phyloP scores from a whole-genome alignment of 192 early-diverging fungal genomes.

The Coemansia sp. region DNA sequence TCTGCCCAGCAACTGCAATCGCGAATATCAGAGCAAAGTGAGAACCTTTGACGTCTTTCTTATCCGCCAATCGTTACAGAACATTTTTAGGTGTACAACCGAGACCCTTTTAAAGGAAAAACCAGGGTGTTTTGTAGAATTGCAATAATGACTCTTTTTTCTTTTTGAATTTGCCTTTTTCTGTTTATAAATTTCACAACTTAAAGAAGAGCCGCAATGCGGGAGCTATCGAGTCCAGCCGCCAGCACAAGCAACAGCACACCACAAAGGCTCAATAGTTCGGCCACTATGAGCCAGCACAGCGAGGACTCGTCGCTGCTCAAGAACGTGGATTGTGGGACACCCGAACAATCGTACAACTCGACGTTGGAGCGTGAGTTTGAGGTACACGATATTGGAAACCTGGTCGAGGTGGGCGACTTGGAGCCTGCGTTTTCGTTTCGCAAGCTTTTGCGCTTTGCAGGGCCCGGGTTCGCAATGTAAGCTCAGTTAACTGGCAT shows the following conservation, averaged over 20 bases:
- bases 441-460: conserved; percentile 61
- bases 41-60: not conserved
- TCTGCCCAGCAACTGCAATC: not conserved
- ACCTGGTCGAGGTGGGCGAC: conserved; percentile 54
- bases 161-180: conserved; percentile 2
- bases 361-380: conserved; percentile 32
- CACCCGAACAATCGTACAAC: not conserved
- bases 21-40: not conserved
- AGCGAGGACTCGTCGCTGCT: not conserved
- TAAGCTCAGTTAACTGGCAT: conserved; percentile 16
- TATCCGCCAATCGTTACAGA: not conserved
- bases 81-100: not conserved
- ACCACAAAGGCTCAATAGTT: not conserved
- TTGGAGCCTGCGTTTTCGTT: conserved; percentile 55
- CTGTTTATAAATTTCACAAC: not conserved
- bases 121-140: not conserved
- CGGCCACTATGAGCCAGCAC: not conserved
- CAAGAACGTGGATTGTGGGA: not conserved
- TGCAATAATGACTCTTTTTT: not conserved
- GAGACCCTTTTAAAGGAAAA: not conserved
- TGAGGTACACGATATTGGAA: conserved; percentile 42
- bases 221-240: not conserved
- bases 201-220: not conserved
- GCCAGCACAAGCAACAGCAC: not conserved
- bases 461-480: conserved; percentile 61